These are phyloP conservation scores for Colletotrichum sojae DNA, from an alignment of 2,329 filamentous ascomycete genomes.

Conservation along the genomic window DNA sequence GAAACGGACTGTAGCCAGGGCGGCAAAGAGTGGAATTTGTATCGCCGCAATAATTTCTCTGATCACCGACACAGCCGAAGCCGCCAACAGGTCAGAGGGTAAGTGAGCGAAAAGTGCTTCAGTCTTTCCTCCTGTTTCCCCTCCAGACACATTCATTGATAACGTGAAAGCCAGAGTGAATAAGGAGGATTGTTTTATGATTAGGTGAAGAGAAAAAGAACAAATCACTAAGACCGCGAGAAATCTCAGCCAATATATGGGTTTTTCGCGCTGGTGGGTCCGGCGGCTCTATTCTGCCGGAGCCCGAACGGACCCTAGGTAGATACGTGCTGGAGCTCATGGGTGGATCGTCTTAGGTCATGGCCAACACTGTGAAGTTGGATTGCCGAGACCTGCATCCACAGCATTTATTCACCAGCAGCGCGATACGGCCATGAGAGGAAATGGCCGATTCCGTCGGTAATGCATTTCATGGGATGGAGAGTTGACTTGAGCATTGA, in stretches of 20 bases:
- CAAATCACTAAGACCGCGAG: constrained; percentile 16
- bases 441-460: too few relatives aligned
- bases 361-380: too few relatives aligned
- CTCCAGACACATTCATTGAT: constrained; percentile 70
- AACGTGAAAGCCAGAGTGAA: constrained; percentile 77
- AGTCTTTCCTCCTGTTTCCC: constrained; percentile 81
- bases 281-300: constrained; percentile 28
- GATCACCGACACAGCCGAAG: constrained; percentile 47
- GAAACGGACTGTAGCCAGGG: neutral
- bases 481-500: too few relatives aligned
- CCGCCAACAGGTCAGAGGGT: constrained; percentile 60
- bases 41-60: constrained; percentile 53
- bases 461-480: too few relatives aligned
- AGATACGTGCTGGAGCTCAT: neutral
- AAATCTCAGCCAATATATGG: constrained; percentile 42
- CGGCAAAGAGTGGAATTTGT: constrained; percentile 42
- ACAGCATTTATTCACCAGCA: too few relatives aligned
- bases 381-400: too few relatives aligned
- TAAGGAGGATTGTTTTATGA: constrained; percentile 67
- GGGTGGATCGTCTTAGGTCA: too few relatives aligned
- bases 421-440: too few relatives aligned
- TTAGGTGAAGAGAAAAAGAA: constrained; percentile 52
- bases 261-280: neutral
- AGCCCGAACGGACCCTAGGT: constrained; percentile 11
- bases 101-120: constrained; percentile 60